Conservation (phyloP, 2,329 filamentous ascomycete genomes). For the Cladosporium colombiae region DNA sequence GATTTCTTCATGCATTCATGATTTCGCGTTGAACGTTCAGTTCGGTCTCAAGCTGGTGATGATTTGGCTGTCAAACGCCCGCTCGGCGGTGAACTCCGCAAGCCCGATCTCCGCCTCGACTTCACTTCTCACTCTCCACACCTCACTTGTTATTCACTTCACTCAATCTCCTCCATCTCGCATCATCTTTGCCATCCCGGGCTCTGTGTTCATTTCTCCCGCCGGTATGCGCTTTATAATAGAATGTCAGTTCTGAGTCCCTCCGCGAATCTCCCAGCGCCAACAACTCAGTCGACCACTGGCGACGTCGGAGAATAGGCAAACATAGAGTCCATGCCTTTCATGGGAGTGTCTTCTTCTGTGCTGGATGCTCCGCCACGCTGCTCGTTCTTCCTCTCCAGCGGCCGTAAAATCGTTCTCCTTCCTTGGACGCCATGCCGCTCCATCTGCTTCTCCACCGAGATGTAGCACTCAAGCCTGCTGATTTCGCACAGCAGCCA, state of each 20-base stretch:
- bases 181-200: not conserved
- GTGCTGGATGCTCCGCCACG: not conserved
- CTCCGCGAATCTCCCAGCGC: not conserved
- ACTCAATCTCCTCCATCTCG: not conserved
- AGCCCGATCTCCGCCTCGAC: not conserved
- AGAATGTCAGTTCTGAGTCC: not conserved
- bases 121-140: not conserved
- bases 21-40: not conserved
- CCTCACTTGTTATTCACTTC: not conserved
- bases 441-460: constrained; percentile 9
- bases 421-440: not conserved
- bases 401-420: not conserved
- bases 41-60: not conserved
- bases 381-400: constrained; percentile 3
- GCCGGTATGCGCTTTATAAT: not conserved
- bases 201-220: not conserved
- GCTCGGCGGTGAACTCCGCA: not conserved
- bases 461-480: constrained; percentile 10
- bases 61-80: not conserved
- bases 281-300: not conserved
- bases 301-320: not conserved
- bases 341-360: not conserved
- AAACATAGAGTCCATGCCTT: not conserved
- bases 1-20: not conserved
- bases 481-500: constrained; percentile 13